phyloP scores from a whole-genome alignment of 164 flowering plant species.

The Sedum album region DNA sequence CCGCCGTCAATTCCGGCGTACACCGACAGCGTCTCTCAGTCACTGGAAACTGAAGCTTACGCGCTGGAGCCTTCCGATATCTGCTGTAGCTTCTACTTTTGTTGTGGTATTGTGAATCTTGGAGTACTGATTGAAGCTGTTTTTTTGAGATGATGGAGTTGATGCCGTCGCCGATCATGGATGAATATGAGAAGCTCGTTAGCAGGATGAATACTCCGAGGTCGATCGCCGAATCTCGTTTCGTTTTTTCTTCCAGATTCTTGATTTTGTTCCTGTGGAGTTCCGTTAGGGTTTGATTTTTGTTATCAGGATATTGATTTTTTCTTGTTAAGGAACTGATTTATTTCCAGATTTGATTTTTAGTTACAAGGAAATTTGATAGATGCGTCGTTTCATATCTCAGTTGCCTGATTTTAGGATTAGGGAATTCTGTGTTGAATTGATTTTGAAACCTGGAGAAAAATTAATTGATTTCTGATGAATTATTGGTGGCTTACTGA shows the following conservation, averaged over 20 bases:
- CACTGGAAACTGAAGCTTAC: no score
- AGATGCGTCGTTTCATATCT: not conserved
- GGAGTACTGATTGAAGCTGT: no score
- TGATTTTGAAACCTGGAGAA: not conserved
- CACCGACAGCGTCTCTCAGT: no score
- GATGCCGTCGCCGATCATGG: constrained; percentile 25
- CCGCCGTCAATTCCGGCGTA: no score
- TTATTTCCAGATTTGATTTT: not conserved
- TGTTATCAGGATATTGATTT: no score
- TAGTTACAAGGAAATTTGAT: not conserved
- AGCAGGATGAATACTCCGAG: constrained; percentile 81
- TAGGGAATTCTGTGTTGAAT: not conserved
- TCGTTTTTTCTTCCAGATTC: not conserved
- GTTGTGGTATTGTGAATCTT: not conserved
- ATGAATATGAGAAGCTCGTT: constrained; percentile 84
- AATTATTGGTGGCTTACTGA: not conserved
- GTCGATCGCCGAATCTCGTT: constrained; percentile 22
- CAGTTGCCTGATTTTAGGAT: not conserved
- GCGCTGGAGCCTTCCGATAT: no score
- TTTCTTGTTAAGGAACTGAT: no score
- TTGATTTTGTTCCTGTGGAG: not conserved
- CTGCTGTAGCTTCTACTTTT: no score
- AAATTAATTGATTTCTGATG: not conserved
- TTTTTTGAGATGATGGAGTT: not conserved
- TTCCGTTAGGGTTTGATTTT: not conserved